Evolutionary conservation across 106 monocot genomes (phyloP), one percentile per base, ranked within the genome.

Genomic region (Amphibolis antarctica): DNA sequence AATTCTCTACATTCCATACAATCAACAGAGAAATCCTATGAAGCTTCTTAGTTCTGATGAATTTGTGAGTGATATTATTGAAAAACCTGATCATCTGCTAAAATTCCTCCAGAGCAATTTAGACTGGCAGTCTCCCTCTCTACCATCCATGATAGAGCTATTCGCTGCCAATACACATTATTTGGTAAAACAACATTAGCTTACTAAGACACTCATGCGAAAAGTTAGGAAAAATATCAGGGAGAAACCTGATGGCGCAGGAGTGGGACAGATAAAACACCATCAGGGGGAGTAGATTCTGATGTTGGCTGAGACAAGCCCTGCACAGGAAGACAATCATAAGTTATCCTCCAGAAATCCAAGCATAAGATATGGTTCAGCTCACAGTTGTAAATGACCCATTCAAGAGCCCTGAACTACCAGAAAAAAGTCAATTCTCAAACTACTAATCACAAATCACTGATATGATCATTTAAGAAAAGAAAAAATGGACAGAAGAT

Each of bases 101-200:
- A 85, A 60, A 94, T 94, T 28, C 93, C 93, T 55, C 93, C 93
- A 63, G 77, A 81, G 66, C 93, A 94, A 31, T 81, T 64, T 27
- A 66, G 49, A 48, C 73, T 77, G 26, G 22, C 0, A 7, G 65
- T 86, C 72, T 94, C 93, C 70, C 83, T 94, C 24, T 86, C 83
- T 57, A 94, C 77, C 93, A 94, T 94, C 93, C 93, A 94, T 62
- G 93, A 80, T 52, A 94, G 78, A 56, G 93, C 93, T 67, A 89
- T 94, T 58, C 81, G 72, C 93, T 94, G 81, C 59, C 28, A 26
- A 74, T 60, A 74, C 68, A 13, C 55, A 55, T 26, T 58, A 65
- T 21, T 10, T 28, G 57, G 55, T 67, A 13, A 46, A 4, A 19
- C 10, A 36, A 27, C 51, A 11, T 30, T 56, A 14, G 15, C 4